Percentiles rank a stretch among this genome's conserved stretches.
phyloP scores from a whole-genome alignment of 2,329 filamentous ascomycete genomes.

The Bretziella fagacearum region DNA sequence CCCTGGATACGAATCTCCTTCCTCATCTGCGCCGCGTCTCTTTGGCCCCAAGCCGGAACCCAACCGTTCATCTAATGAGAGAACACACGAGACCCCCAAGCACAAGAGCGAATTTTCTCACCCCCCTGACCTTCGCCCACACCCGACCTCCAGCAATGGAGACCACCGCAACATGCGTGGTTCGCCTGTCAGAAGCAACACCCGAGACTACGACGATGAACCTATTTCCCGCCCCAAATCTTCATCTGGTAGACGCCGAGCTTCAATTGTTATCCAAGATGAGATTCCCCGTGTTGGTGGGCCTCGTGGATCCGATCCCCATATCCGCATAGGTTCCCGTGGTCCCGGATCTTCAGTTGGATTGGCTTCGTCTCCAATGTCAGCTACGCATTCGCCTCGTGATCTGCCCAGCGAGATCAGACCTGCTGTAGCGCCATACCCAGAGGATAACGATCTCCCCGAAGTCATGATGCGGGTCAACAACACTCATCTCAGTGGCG shows the following conservation, averaged over 20 bases:
- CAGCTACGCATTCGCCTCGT: constrained; percentile 3
- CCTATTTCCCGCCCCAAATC: constrained; percentile 8
- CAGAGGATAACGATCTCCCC: constrained; percentile 22
- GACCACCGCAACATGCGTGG: not conserved
- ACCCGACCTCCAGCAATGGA: not conserved
- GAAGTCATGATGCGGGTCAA: constrained; percentile 13
- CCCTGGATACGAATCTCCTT: constrained; percentile 7
- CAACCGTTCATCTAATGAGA: not conserved
- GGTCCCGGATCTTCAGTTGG: constrained; percentile 4
- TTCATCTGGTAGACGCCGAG: constrained; percentile 7
- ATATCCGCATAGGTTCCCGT: constrained; percentile 7
- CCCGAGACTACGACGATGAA: constrained; percentile 5
- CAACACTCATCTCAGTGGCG: constrained; percentile 15
- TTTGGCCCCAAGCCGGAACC: constrained; percentile 15
- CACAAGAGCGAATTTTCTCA: constrained; percentile 5
- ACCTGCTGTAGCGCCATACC: constrained; percentile 20
- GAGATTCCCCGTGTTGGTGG: constrained; percentile 10
- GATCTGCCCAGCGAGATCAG: constrained; percentile 1
- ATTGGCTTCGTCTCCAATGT: constrained; percentile 12
- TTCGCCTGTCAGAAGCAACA: constrained; percentile 5
- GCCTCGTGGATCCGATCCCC: constrained; percentile 6
- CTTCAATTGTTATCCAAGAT: constrained; percentile 7
- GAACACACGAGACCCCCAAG: constrained; percentile 4
- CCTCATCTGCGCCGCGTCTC: constrained; percentile 4
- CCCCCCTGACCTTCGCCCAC: constrained; percentile 5